These are phyloP conservation scores for Datisca glomerata DNA, from an alignment of 306 rosid species.

Conservation along the genomic window DNA sequence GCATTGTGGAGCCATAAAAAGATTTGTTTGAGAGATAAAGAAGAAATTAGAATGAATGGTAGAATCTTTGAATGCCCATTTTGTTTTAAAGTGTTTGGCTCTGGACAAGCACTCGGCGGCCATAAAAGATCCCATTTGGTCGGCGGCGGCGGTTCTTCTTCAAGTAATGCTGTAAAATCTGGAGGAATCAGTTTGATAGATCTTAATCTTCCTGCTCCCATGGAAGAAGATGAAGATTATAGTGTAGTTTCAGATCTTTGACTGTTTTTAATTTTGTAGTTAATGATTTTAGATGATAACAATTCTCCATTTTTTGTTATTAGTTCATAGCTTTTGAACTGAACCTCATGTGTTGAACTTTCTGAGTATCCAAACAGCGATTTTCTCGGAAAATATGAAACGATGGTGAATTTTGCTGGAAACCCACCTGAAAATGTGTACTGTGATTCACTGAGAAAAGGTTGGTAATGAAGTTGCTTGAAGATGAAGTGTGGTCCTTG, in stretches of 20 bases:
- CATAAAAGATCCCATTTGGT: slow-evolving; percentile 73
- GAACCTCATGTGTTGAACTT: too few relatives aligned
- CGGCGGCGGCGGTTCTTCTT: too few relatives aligned
- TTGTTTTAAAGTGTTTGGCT: slow-evolving; percentile 56
- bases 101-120: slow-evolving; percentile 91
- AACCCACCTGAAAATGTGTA: background rate
- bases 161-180: slow-evolving; percentile 3
- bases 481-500: too few relatives aligned
- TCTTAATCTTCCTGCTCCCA: slow-evolving; percentile 75
- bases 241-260: slow-evolving; percentile 52
- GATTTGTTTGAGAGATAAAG: slow-evolving; percentile 26
- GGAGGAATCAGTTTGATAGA: slow-evolving; percentile 36
- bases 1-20: slow-evolving; percentile 54
- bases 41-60: slow-evolving; percentile 3
- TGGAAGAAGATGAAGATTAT: slow-evolving; percentile 47
- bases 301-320: background rate
- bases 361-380: background rate
- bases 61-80: slow-evolving; percentile 60
- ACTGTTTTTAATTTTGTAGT: background rate
- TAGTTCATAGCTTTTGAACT: background rate
- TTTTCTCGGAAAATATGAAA: too few relatives aligned
- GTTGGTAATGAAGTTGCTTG: too few relatives aligned
- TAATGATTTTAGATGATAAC: background rate
- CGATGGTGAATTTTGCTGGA: too few relatives aligned
- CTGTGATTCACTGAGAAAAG: too few relatives aligned